Evolutionary conservation across 169 alveolate species (phyloP).

Genomic region (Perkinsus marinus): DNA sequence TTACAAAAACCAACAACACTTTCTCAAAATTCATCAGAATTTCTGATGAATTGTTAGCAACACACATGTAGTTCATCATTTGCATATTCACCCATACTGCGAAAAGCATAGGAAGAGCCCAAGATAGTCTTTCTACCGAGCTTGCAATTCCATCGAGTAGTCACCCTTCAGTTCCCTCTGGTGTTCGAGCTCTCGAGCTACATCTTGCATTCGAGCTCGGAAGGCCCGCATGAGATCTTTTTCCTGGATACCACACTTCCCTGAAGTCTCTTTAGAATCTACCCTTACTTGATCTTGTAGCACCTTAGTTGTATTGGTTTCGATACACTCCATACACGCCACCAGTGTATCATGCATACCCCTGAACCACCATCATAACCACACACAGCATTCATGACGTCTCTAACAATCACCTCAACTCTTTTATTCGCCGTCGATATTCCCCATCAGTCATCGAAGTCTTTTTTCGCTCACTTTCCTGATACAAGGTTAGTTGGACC

Average conservation of each 20-base stretch:
- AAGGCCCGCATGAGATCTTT: background rate
- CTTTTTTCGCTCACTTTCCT: too few relatives aligned
- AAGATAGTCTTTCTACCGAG: background rate
- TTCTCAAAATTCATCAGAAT: too few relatives aligned
- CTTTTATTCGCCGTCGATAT: background rate
- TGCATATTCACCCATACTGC: background rate
- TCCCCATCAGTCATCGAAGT: background rate
- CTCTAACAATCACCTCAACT: background rate
- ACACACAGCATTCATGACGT: background rate
- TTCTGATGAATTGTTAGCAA: too few relatives aligned
- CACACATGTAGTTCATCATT: too few relatives aligned
- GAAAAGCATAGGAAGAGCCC: too few relatives aligned
- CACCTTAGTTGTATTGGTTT: slow-evolving; percentile 1
- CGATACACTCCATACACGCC: background rate
- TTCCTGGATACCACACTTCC: background rate
- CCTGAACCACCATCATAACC: background rate
- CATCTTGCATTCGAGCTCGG: background rate
- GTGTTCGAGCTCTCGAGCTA: background rate
- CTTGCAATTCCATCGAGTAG: slow-evolving; percentile 5
- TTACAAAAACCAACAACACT: too few relatives aligned
- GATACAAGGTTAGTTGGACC: background rate
- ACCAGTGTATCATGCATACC: background rate
- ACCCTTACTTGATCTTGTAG: background rate
- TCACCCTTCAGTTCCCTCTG: background rate
- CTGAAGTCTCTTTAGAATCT: too few relatives aligned